Evolutionary conservation across 345 rosid species (phyloP).

Genomic region (Schrenkiella parvula): DNA sequence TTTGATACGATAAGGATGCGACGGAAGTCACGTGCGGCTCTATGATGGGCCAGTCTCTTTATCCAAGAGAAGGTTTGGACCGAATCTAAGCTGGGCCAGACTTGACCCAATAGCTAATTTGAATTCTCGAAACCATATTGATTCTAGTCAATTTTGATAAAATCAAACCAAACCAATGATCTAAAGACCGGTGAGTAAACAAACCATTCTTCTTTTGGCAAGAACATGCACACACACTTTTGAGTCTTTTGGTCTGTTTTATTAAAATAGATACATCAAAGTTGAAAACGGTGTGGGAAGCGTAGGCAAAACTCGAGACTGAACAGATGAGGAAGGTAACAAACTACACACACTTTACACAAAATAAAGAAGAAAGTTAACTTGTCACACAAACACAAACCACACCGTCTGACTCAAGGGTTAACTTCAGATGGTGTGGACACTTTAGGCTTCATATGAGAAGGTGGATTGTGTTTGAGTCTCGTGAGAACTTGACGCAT

Average conservation of each 20-base stretch:
- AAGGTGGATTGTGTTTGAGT: conserved; percentile 75
- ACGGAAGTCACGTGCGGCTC: conserved; percentile 19
- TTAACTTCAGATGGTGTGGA: conserved; percentile 52
- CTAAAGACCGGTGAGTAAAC: not conserved
- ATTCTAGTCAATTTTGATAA: not conserved
- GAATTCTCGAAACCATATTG: not conserved
- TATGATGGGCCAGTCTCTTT: not conserved
- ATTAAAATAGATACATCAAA: conserved; percentile 15
- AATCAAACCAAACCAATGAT: not conserved
- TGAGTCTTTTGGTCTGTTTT: conserved; percentile 2
- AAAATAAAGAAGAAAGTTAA: conserved; percentile 4
- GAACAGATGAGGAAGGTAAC: not conserved
- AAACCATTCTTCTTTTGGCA: not conserved
- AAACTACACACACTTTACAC: not conserved
- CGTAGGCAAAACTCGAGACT: conserved; percentile 11
- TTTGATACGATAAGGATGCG: conserved; percentile 21
- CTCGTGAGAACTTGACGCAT: conserved; percentile 75
- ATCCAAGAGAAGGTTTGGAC: not conserved
- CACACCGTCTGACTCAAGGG: not conserved
- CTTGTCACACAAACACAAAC: conserved; percentile 7
- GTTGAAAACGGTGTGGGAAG: conserved; percentile 7
- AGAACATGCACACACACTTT: not conserved
- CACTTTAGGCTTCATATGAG: conserved; percentile 65
- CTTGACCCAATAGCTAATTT: not conserved
- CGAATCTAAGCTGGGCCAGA: not conserved